Evolutionary conservation across 345 rosid genomes (phyloP).

Genomic region (Carallia pectinifolia): DNA sequence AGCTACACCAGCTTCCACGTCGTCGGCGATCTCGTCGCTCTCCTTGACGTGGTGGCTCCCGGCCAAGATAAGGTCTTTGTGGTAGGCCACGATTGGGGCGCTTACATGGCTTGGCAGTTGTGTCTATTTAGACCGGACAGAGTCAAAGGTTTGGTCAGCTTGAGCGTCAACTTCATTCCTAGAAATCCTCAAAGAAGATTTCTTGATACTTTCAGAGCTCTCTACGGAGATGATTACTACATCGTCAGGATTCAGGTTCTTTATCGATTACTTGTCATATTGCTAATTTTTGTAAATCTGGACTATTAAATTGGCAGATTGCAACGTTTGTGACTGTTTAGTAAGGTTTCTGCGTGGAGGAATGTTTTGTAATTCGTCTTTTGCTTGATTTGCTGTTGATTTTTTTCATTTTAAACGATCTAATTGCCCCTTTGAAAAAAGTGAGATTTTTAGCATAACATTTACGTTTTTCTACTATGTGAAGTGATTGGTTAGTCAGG

Average conservation of each 20-base stretch:
- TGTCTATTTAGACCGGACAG: constrained; percentile 57
- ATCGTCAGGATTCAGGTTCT: constrained; percentile 16
- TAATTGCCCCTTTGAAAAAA: no score
- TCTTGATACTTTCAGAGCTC: background rate
- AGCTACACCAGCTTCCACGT: constrained; percentile 20
- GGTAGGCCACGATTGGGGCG: constrained; percentile 80
- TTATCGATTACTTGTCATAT: no score
- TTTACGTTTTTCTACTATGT: no score
- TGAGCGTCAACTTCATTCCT: constrained; percentile 44
- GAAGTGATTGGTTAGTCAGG: no score
- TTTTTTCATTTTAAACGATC: no score
- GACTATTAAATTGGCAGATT: no score
- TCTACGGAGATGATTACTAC: constrained; percentile 22
- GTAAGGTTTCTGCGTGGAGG: no score
- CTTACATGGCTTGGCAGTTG: constrained; percentile 58
- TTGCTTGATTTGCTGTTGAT: no score
- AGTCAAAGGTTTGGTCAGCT: constrained; percentile 59
- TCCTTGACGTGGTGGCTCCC: constrained; percentile 44
- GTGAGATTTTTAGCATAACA: no score
- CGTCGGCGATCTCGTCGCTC: constrained; percentile 40
- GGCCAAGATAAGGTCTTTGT: constrained; percentile 47
- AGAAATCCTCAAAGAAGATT: constrained; percentile 7
- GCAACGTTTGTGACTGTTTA: no score
- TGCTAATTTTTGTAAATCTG: no score
- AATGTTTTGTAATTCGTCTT: no score